phyloP scores from a whole-genome alignment of 106 monocot genomes.

The Phalaenopsis equestris region DNA sequence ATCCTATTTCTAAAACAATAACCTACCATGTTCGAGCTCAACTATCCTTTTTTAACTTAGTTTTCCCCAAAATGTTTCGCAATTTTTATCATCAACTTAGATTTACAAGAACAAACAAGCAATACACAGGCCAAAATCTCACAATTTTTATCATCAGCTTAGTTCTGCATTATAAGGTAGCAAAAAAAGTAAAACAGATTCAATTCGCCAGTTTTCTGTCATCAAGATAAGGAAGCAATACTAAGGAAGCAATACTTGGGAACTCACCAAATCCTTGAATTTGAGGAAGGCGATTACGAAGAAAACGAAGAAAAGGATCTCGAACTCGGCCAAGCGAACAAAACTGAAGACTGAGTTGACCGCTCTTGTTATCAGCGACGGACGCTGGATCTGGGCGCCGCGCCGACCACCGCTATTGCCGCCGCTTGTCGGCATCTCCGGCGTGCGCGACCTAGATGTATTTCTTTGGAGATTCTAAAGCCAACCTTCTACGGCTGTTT shows the following conservation, averaged over 20 bases:
- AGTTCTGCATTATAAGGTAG: background rate
- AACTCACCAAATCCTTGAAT: slow-evolving; percentile 88
- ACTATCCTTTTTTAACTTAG: no score
- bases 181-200: background rate
- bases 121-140: background rate
- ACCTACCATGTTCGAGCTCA: background rate
- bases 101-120: background rate
- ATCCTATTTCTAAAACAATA: background rate
- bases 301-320: slow-evolving; percentile 94
- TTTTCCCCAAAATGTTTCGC: background rate
- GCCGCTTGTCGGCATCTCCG: slow-evolving; percentile 11
- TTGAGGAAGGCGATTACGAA: slow-evolving; percentile 74
- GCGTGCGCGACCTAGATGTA: background rate
- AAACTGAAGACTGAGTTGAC: slow-evolving; percentile 65
- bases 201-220: background rate
- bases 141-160: no score
- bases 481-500: background rate
- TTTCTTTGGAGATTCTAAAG: background rate
- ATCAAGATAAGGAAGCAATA: background rate
- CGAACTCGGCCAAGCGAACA: slow-evolving; percentile 81
- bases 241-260: background rate
- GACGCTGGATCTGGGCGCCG: slow-evolving; percentile 15
- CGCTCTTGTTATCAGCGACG: slow-evolving; percentile 42
- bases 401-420: background rate
- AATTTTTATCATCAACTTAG: background rate